Base-by-base conservation (phyloP, 345 rosid genomes). In the Hypericum androsaemum region DNA sequence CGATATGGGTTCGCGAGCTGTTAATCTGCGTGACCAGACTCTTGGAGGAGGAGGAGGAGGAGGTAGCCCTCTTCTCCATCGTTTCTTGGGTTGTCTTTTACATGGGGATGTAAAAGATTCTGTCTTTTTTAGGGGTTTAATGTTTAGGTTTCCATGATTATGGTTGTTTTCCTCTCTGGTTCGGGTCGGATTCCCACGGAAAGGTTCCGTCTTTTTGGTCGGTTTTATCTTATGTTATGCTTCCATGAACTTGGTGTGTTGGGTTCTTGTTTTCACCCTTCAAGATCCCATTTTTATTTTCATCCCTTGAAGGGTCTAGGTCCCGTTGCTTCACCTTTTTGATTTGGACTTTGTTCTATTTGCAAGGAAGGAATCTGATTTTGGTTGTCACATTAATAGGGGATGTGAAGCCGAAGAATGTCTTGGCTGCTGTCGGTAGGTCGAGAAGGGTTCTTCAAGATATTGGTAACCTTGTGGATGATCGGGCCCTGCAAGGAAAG, bases 381-480 rank as follows among this genome's bases (percentile, higher is more conserved):
- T 8, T 40, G 47, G 12, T 22, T 39, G 6, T 46, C 37, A 5
- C 5, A 32, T 39, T 22, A 37, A 16, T 44, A 80, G 86, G 63
- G 3, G 90, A 71, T 54, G 57, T 62, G 36, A 80, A 74, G 58
- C 75, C 64, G 65, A 88, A 74, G 65, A 74, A 71, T 54, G 2
- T 65, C 1, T 71, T 56, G 7, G 28, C 50, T 9, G 81, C 59
- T 57, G 75, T 79, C 16, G 83, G 73, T 58, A 74, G 75, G 58
- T 76, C 71, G 47, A 70, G 85, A 28, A 73, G 80, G 52, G 92
- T 64, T 61, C 95, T 88, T 62, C 69, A 79, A 73, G 89, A 83
- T 46, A 88, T 85, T 40, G 92, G 97, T 36, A 88, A 88, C 71
- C 62, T 81, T 7, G 85, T 74, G 36, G 57, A 36, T 22, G 87